Base-by-base conservation (phyloP, 805 yeast genomes). In the Candida hungchunana region DNA sequence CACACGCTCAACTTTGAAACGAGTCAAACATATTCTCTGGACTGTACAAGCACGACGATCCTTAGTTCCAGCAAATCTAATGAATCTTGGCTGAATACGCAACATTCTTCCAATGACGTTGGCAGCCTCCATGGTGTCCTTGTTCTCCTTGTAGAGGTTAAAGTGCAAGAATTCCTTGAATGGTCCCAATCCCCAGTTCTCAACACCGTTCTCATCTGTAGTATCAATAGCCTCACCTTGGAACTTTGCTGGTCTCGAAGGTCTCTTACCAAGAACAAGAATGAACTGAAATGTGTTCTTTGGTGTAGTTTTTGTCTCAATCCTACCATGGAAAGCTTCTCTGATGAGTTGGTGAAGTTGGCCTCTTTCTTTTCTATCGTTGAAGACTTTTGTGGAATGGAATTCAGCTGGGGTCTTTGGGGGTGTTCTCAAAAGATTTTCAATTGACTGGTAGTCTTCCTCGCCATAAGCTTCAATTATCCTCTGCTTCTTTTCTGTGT, bases 101-200 rank as follows among this genome's bases (percentile, higher is more conserved):
- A 93, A 65, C 42, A 85, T 73, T 54, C 82, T 82, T 32, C 89
- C 67, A 32, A 93, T 63, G 18, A 82, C 61, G 14, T 78, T 72
- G 1, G 93, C 93, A 11, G 86, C 93, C 62, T 93, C 97, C 96
- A 93, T 86, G 1, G 99, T 89, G 49, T 93, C 99, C 56, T 89
- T 84, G 63, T 93, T 93, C 56, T 93, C 97, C 58, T 93, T 93
- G 66, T 85, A 88, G 18, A 93, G 64, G 10, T 83, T 77, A 53
- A 89, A 82, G 51, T 83, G 89, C 29, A 89, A 62, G 58, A 63
- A 85, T 29, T 75, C 72, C 47, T 79, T 79, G 38, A 70, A 66
- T 19, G 81, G 77, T 3, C 96, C 97, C 38, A 83, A 67, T 0
- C 87, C 84, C 62, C 79, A 82, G 46, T 77, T 75, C 30, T 79